These are phyloP conservation scores for Endotrypanum monterogeii DNA, from an alignment of 208 protist genomes.

Conservation along the genomic window DNA sequence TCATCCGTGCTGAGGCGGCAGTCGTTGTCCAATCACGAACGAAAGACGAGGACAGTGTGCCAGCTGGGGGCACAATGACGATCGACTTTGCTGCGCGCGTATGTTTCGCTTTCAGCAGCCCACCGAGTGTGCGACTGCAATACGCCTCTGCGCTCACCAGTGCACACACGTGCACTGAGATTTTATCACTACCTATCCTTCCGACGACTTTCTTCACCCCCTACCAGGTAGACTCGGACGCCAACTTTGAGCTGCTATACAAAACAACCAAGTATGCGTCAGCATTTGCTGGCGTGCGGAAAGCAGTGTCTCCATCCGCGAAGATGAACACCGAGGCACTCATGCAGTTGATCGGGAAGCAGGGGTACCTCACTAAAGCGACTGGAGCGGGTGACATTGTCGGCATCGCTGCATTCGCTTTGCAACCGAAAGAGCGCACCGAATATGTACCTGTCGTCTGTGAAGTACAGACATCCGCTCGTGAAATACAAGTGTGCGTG, in stretches of 20 bases:
- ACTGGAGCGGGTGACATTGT: slow-evolving; percentile 28
- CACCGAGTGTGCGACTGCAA: slow-evolving; percentile 64
- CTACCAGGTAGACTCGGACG: slow-evolving; percentile 51
- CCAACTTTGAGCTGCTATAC: slow-evolving; percentile 41
- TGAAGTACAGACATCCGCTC: slow-evolving; percentile 37
- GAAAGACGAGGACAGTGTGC: slow-evolving; percentile 24
- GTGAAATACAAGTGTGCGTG: slow-evolving; percentile 38
- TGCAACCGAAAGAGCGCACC: slow-evolving; percentile 58
- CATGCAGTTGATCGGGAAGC: slow-evolving; percentile 14
- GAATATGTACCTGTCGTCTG: slow-evolving; percentile 64
- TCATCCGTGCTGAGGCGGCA: slow-evolving; percentile 48
- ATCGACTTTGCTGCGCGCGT: slow-evolving; percentile 77
- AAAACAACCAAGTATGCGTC: slow-evolving; percentile 38
- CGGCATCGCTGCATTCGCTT: slow-evolving; percentile 67
- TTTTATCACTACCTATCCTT: slow-evolving; percentile 65
- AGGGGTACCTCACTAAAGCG: slow-evolving; percentile 17
- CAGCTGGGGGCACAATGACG: slow-evolving; percentile 22
- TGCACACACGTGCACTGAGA: slow-evolving; percentile 28
- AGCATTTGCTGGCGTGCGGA: slow-evolving; percentile 26
- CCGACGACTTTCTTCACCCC: slow-evolving; percentile 65
- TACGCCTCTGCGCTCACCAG: slow-evolving; percentile 32
- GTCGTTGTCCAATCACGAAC: slow-evolving; percentile 66
- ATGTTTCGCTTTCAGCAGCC: slow-evolving; percentile 48
- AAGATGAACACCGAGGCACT: slow-evolving; percentile 3
- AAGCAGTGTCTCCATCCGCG: slow-evolving; percentile 18